Evolutionary conservation across 805 yeast genomes (phyloP).

Genomic region (Kodamaea neixiangensis): DNA sequence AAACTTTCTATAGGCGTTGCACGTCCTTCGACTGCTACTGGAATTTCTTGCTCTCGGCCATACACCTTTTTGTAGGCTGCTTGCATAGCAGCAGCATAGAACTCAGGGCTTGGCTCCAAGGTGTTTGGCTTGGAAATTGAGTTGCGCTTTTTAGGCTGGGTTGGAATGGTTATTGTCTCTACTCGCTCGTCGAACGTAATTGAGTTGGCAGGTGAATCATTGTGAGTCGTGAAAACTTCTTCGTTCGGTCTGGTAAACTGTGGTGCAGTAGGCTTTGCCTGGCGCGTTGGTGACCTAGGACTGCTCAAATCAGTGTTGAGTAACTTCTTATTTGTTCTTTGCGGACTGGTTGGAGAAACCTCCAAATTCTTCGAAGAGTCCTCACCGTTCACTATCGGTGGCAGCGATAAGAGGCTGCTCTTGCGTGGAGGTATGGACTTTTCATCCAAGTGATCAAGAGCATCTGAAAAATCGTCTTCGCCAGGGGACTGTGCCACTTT

Average conservation of each 20-base stretch:
- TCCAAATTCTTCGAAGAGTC: background rate
- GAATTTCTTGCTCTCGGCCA: constrained; percentile 13
- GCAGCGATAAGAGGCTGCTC: constrained; percentile 7
- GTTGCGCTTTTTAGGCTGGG: constrained; percentile 1
- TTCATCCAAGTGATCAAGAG: constrained; percentile 4
- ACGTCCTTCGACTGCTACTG: background rate
- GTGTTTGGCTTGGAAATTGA: constrained; percentile 2
- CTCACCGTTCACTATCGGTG: constrained; percentile 9
- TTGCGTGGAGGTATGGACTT: background rate
- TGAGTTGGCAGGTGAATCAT: constrained; percentile 30
- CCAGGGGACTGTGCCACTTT: constrained; percentile 4
- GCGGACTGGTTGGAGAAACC: constrained; percentile 3
- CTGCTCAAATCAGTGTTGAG: background rate
- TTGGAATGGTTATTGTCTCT: constrained; percentile 35
- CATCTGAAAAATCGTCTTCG: constrained; percentile 10
- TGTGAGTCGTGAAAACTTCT: constrained; percentile 16
- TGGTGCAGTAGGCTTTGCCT: background rate
- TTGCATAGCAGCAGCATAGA: constrained; percentile 25
- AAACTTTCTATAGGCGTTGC: background rate
- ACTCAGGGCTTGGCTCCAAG: constrained; percentile 17
- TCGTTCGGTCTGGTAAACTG: constrained; percentile 8
- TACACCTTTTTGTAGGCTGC: constrained; percentile 28
- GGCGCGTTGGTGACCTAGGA: constrained; percentile 8
- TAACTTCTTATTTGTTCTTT: background rate
- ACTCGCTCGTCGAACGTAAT: constrained; percentile 40